Base-by-base conservation (phyloP, 768 basidiomycete species). In the Lentinula edodes region DNA sequence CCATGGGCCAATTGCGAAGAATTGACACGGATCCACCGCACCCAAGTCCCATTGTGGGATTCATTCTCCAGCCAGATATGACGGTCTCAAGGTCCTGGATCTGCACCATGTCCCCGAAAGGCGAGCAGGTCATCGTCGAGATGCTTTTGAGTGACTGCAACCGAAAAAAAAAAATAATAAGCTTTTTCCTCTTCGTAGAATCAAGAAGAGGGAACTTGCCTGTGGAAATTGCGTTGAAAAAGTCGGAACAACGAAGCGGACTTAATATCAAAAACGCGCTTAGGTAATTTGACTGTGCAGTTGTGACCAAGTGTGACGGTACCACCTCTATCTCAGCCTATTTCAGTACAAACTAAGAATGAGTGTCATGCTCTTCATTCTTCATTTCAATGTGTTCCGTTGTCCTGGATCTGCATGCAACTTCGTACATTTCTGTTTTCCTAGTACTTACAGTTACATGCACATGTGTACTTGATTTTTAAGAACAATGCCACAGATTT, bases 1-100 rank as follows among this genome's bases (percentile, higher is more conserved):
- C 86, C 89, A 90, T 70, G 74, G 80, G 80, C 80, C 67, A 72
- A 76, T 84, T 82, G 81, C 84, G 84, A 89, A 91, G 79, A 75
- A 78, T 74, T 74, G 62, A 68, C 83, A 68, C 70, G 77, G 73
- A 68, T 72, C 73, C 78, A 79, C 81, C 91, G 90, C 90, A 92
- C 91, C 91, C 91, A 91, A 89, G 88, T 90, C 90, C 83, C 87
- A 86, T 91, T 84, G 74, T 36, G 65, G 61, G 62, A 5, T 51
- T 81, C 70, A 62, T 68, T 92, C 90, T 91, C 83, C 90, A 90
- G 88, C 87, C 79, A 70, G 72, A 74, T 75, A 70, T 82, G 86
- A 93, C 91, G 91, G 88, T 92, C 91, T 88, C 90, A 79, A 84
- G 78, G 84, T 92, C 91, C 82, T 91, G 81, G 87, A 89, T 79